Percentiles rank a stretch among this genome's conserved stretches.
These are phyloP conservation scores for Schwanniomyces occidentalis DNA, from an alignment of 805 yeast species.

Conservation along the genomic window DNA sequence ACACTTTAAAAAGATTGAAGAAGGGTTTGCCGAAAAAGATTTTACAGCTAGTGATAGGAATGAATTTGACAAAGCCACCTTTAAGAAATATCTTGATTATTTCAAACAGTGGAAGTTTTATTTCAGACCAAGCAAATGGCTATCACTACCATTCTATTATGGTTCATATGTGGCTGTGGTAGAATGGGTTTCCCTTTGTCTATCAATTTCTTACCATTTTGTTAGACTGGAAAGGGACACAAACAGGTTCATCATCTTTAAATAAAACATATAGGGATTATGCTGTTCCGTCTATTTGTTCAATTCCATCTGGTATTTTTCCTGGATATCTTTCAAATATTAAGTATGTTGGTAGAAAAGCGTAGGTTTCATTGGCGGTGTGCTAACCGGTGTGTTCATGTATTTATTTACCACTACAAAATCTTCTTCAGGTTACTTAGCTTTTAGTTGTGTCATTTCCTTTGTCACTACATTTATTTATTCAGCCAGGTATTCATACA, in stretches of 20 bases:
- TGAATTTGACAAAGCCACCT: slow-evolving; percentile 17
- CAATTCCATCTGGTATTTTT: slow-evolving; percentile 19
- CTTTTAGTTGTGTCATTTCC: slow-evolving; percentile 37
- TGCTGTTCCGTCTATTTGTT: slow-evolving; percentile 16
- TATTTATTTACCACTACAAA: slow-evolving; percentile 59
- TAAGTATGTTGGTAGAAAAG: slow-evolving; percentile 49
- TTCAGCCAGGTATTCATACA: slow-evolving; percentile 12
- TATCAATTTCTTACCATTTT: slow-evolving; percentile 48
- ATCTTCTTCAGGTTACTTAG: slow-evolving; percentile 36
- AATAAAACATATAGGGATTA: slow-evolving; percentile 20
- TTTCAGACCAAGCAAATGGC: slow-evolving; percentile 42
- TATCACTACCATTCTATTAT: slow-evolving; percentile 32
- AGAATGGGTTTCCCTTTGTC: slow-evolving; percentile 52
- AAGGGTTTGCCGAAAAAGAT: slow-evolving; percentile 9
- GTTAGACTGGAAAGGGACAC: slow-evolving; percentile 37
- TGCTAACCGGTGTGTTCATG: slow-evolving; percentile 51
- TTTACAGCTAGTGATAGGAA: not conserved
- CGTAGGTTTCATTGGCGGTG: slow-evolving; percentile 47
- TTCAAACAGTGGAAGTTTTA: slow-evolving; percentile 27
- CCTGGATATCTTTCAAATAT: slow-evolving; percentile 15
- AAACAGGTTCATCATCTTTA: slow-evolving; percentile 17
- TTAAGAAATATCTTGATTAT: slow-evolving; percentile 17
- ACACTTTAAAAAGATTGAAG: slow-evolving; percentile 43
- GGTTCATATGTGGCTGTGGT: slow-evolving; percentile 48
- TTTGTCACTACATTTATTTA: slow-evolving; percentile 45